phyloP scores from a whole-genome alignment of 2,329 filamentous ascomycete species.

The Teratosphaeria pseudoeucalypti region DNA sequence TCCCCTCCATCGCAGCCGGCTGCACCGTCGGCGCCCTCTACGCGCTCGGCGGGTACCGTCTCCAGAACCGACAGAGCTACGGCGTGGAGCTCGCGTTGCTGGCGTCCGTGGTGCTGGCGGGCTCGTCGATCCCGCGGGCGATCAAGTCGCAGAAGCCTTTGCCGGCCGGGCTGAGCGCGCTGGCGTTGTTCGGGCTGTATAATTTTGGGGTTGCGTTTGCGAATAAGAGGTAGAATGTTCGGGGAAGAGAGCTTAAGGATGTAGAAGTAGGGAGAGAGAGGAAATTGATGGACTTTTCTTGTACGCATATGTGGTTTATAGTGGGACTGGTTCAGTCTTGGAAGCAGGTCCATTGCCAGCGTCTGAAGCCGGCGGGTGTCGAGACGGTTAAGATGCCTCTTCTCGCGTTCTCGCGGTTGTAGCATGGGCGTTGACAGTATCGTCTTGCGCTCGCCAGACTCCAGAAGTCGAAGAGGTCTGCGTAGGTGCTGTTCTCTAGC shows the following conservation, averaged over 20 bases:
- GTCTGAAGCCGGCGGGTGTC: constrained; percentile 2
- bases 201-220: constrained; percentile 65
- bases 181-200: constrained; percentile 69
- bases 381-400: constrained; percentile 8
- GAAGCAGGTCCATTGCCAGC: constrained; percentile 8
- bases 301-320: neutral
- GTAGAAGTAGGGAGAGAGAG: neutral
- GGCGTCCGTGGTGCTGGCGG: constrained; percentile 74
- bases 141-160: constrained; percentile 77
- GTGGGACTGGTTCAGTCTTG: neutral
- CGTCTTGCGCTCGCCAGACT: constrained; percentile 10
- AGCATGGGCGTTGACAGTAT: constrained; percentile 6
- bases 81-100: constrained; percentile 83
- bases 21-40: constrained; percentile 71
- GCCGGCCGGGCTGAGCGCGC: constrained; percentile 64
- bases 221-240: constrained; percentile 6
- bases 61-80: constrained; percentile 64
- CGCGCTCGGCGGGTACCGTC: constrained; percentile 68
- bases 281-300: neutral
- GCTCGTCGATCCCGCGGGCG: constrained; percentile 75
- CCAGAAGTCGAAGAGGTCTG: constrained; percentile 7
- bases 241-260: neutral
- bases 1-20: constrained; percentile 79
- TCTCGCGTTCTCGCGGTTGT: neutral
- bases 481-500: constrained; percentile 2